Evolutionary conservation across 2,329 filamentous ascomycete species (phyloP).

Genomic region (Elsinoe ampelina): DNA sequence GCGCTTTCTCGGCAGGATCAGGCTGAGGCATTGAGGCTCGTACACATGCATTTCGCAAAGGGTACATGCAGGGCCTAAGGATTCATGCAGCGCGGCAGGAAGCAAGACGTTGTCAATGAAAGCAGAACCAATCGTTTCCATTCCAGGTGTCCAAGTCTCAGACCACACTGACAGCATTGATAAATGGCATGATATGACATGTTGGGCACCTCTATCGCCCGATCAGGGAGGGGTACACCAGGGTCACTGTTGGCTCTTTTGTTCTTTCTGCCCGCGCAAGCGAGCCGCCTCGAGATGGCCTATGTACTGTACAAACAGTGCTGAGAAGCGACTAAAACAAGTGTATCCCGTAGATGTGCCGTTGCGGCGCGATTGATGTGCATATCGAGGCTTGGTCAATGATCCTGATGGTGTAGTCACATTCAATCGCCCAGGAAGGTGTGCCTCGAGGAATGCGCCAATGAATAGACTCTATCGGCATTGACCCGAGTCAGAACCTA

Average conservation of each 20-base stretch:
- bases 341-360: conserved; percentile 3
- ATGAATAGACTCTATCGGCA: neutral
- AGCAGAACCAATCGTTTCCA: too few species aligned
- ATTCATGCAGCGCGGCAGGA: neutral
- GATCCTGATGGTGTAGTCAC: neutral
- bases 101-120: too few species aligned
- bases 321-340: neutral
- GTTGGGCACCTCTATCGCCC: neutral
- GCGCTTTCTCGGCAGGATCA: neutral
- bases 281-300: neutral
- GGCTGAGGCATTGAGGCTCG: neutral
- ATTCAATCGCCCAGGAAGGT: neutral
- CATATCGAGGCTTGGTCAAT: neutral
- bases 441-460: neutral
- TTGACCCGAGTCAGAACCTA: neutral
- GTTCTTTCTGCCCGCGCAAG: neutral
- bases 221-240: neutral
- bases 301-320: too few species aligned
- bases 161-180: neutral
- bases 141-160: neutral
- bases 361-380: conserved; percentile 5
- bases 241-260: neutral
- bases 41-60: neutral
- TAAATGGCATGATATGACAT: neutral
- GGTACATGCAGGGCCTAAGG: neutral